phyloP scores from a whole-genome alignment of 495 filamentous ascomycete genomes.

The Glutinoglossum americanum region DNA sequence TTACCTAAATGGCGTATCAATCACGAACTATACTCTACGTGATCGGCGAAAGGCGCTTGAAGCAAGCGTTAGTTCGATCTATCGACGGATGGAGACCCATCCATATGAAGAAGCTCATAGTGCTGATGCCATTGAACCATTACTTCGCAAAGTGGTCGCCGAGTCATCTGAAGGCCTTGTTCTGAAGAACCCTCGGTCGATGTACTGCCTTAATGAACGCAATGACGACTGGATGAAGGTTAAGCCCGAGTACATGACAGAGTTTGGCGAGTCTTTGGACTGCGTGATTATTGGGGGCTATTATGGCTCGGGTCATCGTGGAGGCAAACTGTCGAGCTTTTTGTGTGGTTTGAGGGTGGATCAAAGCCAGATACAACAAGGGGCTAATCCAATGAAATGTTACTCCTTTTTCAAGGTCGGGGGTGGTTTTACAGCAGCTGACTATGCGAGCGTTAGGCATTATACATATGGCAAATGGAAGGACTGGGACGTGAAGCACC shows the following conservation, averaged over 20 bases:
- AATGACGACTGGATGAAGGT: constrained; percentile 99
- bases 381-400: constrained; percentile 45
- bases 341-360: constrained; percentile 68
- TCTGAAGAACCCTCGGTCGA: constrained; percentile 76
- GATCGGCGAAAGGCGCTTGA: constrained; percentile 63
- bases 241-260: constrained; percentile 96
- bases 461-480: constrained; percentile 81
- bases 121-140: constrained; percentile 50
- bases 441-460: constrained; percentile 64
- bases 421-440: constrained; percentile 68
- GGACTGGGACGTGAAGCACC: constrained; percentile 59
- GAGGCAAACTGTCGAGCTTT: constrained; percentile 66
- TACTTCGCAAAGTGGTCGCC: constrained; percentile 62
- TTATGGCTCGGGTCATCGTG: constrained; percentile 69
- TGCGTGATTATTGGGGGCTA: constrained; percentile 81
- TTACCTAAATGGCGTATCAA: constrained; percentile 55
- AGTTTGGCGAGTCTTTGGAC: constrained; percentile 86
- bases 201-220: constrained; percentile 72
- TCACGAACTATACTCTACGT: constrained; percentile 64
- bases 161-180: constrained; percentile 83
- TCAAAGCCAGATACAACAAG: constrained; percentile 35
- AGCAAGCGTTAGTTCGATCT: constrained; percentile 37
- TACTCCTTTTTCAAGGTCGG: constrained; percentile 93
- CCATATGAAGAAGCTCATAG: constrained; percentile 42
- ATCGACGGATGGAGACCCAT: constrained; percentile 68